phyloP scores from a whole-genome alignment of 495 filamentous ascomycete genomes.

The Trichoderma gamsii region DNA sequence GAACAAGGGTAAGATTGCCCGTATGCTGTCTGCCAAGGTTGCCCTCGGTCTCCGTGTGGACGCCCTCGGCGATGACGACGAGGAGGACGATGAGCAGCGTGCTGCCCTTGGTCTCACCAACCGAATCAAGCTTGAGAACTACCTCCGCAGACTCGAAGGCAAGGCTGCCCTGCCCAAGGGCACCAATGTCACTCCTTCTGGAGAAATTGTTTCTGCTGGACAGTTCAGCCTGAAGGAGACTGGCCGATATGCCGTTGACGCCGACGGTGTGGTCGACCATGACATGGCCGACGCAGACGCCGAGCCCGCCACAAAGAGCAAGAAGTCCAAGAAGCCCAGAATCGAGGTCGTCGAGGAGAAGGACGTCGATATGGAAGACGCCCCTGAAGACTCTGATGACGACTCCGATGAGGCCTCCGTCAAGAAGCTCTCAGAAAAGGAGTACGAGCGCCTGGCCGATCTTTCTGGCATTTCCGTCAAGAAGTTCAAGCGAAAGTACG shows the following conservation, averaged over 20 bases:
- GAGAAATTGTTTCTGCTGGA: slow-evolving; percentile 49
- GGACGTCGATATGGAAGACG: slow-evolving; percentile 21
- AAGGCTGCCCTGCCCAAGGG: slow-evolving; percentile 77
- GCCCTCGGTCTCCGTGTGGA: slow-evolving; percentile 90
- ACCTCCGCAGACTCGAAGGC: slow-evolving; percentile 79
- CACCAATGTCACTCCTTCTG: slow-evolving; percentile 68
- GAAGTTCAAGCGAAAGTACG: slow-evolving; percentile 66
- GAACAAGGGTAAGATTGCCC: slow-evolving; percentile 99
- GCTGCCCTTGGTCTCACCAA: slow-evolving; percentile 65
- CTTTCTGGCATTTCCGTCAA: slow-evolving; percentile 59
- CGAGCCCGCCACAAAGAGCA: slow-evolving; percentile 66
- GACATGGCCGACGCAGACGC: slow-evolving; percentile 69
- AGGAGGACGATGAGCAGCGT: slow-evolving; percentile 80
- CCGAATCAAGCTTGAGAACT: slow-evolving; percentile 75
- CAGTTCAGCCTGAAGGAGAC: slow-evolving; percentile 93
- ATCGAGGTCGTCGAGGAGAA: slow-evolving; percentile 39
- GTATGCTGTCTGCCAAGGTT: slow-evolving; percentile 89
- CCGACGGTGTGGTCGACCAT: slow-evolving; percentile 73
- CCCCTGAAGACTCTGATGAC: slow-evolving; percentile 27
- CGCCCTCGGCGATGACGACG: slow-evolving; percentile 71
- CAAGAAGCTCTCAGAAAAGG: slow-evolving; percentile 34
- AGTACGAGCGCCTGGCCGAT: slow-evolving; percentile 51
- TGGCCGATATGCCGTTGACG: slow-evolving; percentile 93
- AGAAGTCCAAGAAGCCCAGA: slow-evolving; percentile 47
- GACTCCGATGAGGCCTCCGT: slow-evolving; percentile 37